These are phyloP conservation scores for Solanum rostratum DNA, from an alignment of 257 asterid species.

Conservation along the genomic window DNA sequence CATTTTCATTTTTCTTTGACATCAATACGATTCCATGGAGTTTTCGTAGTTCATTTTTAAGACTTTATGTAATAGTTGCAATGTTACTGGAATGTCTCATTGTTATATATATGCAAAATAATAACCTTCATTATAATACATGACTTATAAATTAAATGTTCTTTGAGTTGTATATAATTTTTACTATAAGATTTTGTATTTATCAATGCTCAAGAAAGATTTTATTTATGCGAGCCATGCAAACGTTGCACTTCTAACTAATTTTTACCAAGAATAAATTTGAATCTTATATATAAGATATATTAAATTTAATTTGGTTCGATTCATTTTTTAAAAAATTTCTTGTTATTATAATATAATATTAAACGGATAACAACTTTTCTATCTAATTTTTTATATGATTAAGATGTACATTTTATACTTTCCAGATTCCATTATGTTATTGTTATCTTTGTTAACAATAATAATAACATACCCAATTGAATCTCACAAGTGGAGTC, in stretches of 20 bases:
- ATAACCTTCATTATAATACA: not conserved
- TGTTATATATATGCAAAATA: not conserved
- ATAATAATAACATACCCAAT: too few relatives aligned
- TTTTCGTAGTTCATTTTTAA: not conserved
- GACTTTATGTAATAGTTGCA: not conserved
- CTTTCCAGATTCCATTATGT: fast-evolving
- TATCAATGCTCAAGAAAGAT: not conserved
- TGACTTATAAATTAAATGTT: not conserved
- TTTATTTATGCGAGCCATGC: not conserved
- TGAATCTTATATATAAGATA: too few relatives aligned
- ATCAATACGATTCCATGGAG: not conserved
- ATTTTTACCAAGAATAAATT: not conserved
- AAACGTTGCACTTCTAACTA: not conserved
- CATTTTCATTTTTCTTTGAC: not conserved
- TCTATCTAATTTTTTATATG: not conserved
- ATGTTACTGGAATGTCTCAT: not conserved
- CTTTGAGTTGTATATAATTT: not conserved
- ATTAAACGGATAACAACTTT: not conserved
- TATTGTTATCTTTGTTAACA: fast-evolving
- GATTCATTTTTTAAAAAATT: too few relatives aligned
- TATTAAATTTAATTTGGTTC: too few relatives aligned
- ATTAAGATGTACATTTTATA: not conserved
- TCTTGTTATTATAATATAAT: not conserved
- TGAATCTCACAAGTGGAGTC: too few relatives aligned
- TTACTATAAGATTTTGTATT: not conserved